Base-by-base conservation (phyloP, 306 rosid species). In the Prunus armeniaca region DNA sequence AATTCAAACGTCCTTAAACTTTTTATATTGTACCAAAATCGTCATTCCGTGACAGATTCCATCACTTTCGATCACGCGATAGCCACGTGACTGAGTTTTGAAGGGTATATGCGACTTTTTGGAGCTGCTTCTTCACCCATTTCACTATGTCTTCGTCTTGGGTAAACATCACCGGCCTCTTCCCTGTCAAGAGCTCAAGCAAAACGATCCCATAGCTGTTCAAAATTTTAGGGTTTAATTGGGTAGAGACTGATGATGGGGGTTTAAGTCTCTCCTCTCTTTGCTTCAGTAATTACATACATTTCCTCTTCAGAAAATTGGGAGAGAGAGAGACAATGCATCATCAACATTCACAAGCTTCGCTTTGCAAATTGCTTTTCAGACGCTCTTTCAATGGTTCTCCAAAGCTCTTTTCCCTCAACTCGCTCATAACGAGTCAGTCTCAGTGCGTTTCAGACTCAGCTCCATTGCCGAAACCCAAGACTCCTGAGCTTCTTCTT, bases 121-220 rank as follows among this genome's bases (percentile, higher is more conserved):
- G 98, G 2, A 93, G 87, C 73, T 91, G 97, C 68, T 87, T 93
- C 75, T 93, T 93, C 74, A 93, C 97, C 98, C 98, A 93, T 81
- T 93, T 93, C 18, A 93, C 98, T 8, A 93, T 91, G 76, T 93
- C 97, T 87, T 93, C 98, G 43, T 93, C 98, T 69, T 93, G 87
- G 2, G 92, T 87, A 81, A 93, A 93, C 98, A 93, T 93, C 14
- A 91, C 90, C 0, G 98, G 98, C 41, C 96, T 80, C 81, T 93
- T 93, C 50, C 98, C 98, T 1, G 98, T 91, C 5, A 93, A 76
- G 11, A 93, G 91, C 71, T 93, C 98, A 1, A 93, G 88, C 74
- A 91, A 71, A 51, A 91, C 93, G 14, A 93, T 91, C 24, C 98
- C 98, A 56, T 90, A 93, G 84, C 98, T 88, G 86, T n/a, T n/a